Percentiles rank a stretch among this genome's conserved stretches.
Evolutionary conservation across 164 flowering plant genomes (phyloP).

Genomic region (Pachysandra terminalis): DNA sequence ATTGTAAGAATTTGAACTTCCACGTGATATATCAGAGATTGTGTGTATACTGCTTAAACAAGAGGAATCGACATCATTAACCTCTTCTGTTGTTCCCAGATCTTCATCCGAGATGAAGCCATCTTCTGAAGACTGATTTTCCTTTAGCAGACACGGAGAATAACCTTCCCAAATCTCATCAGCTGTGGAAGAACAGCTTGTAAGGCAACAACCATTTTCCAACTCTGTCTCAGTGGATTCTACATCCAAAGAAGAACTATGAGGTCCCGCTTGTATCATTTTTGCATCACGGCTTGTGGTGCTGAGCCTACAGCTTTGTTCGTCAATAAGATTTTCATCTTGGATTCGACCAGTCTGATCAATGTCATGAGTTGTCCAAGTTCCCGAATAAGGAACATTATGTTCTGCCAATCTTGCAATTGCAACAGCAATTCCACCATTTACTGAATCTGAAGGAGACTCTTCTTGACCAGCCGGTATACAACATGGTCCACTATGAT

Average conservation of each 20-base stretch:
- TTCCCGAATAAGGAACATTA: constrained; percentile 10
- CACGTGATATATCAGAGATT: constrained; percentile 19
- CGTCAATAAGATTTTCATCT: constrained; percentile 12
- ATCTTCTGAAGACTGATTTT: constrained; percentile 11
- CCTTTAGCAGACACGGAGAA: constrained; percentile 15
- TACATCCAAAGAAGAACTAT: constrained; percentile 2
- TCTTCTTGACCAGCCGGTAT: constrained; percentile 4
- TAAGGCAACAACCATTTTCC: constrained; percentile 17
- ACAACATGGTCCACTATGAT: constrained; percentile 7
- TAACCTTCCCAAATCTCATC: constrained; percentile 22
- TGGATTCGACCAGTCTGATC: constrained; percentile 2
- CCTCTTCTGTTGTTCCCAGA: background rate
- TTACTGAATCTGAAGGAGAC: constrained; percentile 8
- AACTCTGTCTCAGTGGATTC: constrained; percentile 12
- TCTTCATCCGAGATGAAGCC: constrained; percentile 19
- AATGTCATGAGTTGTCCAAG: constrained; percentile 3
- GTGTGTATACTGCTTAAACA: constrained; percentile 22
- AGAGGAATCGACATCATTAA: constrained; percentile 7
- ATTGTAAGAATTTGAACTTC: constrained; percentile 14
- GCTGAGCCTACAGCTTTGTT: constrained; percentile 4
- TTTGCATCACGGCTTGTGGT: background rate
- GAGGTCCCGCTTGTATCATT: background rate
- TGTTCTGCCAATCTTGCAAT: constrained; percentile 24
- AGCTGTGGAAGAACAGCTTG: constrained; percentile 17
- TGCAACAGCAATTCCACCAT: constrained; percentile 24